Base-by-base conservation (phyloP, 192 early-diverging fungal genomes). In the Coemansia sp. region DNA sequence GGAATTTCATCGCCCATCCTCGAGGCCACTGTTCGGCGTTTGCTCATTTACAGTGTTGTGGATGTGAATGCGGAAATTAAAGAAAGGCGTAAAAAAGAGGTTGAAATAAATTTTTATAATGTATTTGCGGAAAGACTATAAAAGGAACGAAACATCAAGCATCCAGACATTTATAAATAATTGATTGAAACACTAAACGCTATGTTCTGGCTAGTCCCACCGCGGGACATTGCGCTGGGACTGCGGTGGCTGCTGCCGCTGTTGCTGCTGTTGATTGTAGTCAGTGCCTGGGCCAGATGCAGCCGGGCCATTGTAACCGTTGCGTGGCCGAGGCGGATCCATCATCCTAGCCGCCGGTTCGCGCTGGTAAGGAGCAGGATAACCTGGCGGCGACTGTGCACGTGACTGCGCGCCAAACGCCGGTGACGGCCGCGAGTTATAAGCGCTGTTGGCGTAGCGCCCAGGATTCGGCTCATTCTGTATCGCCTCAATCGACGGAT, bases 131-230 rank as follows among this genome's bases (percentile, higher is more conserved):
- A 21, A 22, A 11, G 9, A 47, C n/a, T n/a, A 17, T 5, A 21
- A 10, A 22, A 47, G 13, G 41, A 43, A 18, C 2, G 4, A 4
- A 22, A 21, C 21, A 11, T 47, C 15, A 53, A 33, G 23, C 13
- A 27, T n/a, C 11, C 23, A 53, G 22, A 22, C 2, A 30, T 30
- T 30, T 30, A 30, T 30, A 5, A 10, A 47, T 21, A 47, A 12
- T 2, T 1, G 21, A 46, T 57, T 34, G 18, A 46, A 55, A 41
- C 17, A 22, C n/a, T 21, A 57, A 15, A 37, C 9, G 10, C 12
- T n/a, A n/a, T n/a, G n/a, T n/a, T n/a, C n/a, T n/a, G n/a, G 39
- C 54, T 62, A 73, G 22, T 61, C 71, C 71, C 71, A 73, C 23
- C 61, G 61, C 12, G 71, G 71, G 18, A 57, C 57, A 24, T 63